phyloP scores from a whole-genome alignment of 2,329 filamentous ascomycete genomes.

The Colletotrichum camelliae region DNA sequence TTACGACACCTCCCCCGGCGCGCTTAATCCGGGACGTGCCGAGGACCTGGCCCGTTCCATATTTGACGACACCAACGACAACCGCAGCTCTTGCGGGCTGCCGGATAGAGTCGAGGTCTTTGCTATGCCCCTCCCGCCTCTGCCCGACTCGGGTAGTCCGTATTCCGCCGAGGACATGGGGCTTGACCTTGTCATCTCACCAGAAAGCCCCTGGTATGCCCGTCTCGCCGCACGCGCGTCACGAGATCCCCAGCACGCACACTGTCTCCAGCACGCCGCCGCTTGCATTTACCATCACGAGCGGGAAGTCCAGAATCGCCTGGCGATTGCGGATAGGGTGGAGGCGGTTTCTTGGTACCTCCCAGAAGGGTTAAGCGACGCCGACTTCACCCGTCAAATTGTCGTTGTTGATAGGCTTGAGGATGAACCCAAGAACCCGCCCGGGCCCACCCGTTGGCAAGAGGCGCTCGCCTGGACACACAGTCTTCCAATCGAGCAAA shows the following conservation, averaged over 20 bases:
- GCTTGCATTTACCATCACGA: background rate
- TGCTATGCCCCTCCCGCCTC: background rate
- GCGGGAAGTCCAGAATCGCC: background rate
- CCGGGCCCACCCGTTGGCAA: background rate
- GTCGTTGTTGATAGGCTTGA: background rate
- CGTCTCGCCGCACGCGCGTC: too few relatives aligned
- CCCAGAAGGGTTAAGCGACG: background rate
- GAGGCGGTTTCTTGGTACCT: background rate
- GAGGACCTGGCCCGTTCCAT: background rate
- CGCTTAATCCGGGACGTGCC: background rate
- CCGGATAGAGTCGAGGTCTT: background rate
- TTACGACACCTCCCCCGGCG: background rate
- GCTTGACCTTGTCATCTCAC: background rate
- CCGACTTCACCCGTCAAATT: background rate
- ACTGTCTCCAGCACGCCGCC: background rate
- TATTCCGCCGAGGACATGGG: background rate
- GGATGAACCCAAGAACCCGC: background rate
- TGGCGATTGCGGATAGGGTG: background rate
- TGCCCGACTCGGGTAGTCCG: background rate
- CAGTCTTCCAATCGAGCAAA: background rate
- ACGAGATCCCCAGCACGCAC: too few relatives aligned
- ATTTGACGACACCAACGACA: background rate
- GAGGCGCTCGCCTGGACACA: background rate
- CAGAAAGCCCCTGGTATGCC: background rate
- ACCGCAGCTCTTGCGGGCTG: background rate